A percentile compares a stretch with the other conserved stretches of the same genome.
Evolutionary conservation across 2,329 filamentous ascomycete genomes (phyloP).

Genomic region (Cladophialophora bantiana): DNA sequence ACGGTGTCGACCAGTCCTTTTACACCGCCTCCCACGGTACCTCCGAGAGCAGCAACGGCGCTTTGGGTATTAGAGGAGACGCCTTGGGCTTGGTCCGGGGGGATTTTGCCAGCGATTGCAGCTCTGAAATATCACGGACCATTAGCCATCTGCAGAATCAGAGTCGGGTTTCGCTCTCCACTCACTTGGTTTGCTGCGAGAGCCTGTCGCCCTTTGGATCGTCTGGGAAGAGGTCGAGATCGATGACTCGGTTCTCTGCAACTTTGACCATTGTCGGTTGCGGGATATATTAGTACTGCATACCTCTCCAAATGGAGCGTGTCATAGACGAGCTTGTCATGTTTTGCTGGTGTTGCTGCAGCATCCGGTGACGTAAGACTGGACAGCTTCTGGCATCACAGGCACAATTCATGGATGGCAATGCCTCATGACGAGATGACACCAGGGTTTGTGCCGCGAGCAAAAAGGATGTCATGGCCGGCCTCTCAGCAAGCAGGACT

Average conservation of each 20-base stretch:
- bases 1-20: conserved; percentile 38
- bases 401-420: background rate
- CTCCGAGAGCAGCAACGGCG: conserved; percentile 35
- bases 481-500: conserved; percentile 4
- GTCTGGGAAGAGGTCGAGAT: conserved; percentile 37
- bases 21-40: conserved; percentile 34
- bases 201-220: conserved; percentile 31
- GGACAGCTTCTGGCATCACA: background rate
- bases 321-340: conserved; percentile 12
- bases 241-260: conserved; percentile 37
- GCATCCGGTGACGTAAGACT: conserved; percentile 11
- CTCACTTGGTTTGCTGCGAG: conserved; percentile 34
- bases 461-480: conserved; percentile 3
- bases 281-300: background rate
- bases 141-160: background rate
- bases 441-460: background rate
- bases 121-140: conserved; percentile 13
- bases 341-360: background rate
- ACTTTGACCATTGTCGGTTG: conserved; percentile 44
- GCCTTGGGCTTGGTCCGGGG: conserved; percentile 32
- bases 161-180: no score
- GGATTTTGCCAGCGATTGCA: conserved; percentile 32
- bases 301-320: conserved; percentile 3
- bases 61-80: conserved; percentile 33
- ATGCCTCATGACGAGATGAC: conserved; percentile 10